phyloP scores from a whole-genome alignment of 2,329 filamentous ascomycete species.

The Hypoxylon sp. region DNA sequence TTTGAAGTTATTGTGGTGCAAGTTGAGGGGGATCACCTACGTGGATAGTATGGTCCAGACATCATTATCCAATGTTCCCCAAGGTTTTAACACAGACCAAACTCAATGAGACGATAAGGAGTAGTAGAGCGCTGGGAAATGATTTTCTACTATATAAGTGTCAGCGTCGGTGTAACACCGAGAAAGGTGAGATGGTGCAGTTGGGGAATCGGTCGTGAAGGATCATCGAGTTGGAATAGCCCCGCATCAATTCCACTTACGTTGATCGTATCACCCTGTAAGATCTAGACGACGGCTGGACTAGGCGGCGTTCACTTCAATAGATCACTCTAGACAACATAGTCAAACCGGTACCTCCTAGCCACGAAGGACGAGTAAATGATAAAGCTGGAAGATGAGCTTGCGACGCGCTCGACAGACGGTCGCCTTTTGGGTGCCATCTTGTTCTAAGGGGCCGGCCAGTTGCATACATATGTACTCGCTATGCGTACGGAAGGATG shows the following conservation, averaged over 20 bases:
- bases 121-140: neutral
- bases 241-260: slow-evolving; percentile 36
- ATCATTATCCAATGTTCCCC: slow-evolving; percentile 56
- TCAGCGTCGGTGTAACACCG: slow-evolving; percentile 14
- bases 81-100: too few relatives aligned
- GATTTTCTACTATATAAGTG: slow-evolving; percentile 8
- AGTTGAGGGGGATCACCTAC: slow-evolving; percentile 54
- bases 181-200: slow-evolving; percentile 9
- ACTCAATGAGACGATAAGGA: too few relatives aligned
- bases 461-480: slow-evolving; percentile 19
- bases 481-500: slow-evolving; percentile 22
- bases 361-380: slow-evolving; percentile 3
- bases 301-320: too few relatives aligned
- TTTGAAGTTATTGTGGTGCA: slow-evolving; percentile 21
- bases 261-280: slow-evolving; percentile 2
- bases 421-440: slow-evolving; percentile 39
- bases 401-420: slow-evolving; percentile 24
- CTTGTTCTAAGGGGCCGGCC: slow-evolving; percentile 21
- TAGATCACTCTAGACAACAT: neutral
- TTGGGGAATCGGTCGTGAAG: slow-evolving; percentile 26
- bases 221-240: slow-evolving; percentile 30
- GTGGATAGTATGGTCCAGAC: slow-evolving; percentile 64
- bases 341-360: neutral
- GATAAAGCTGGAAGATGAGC: slow-evolving; percentile 3
- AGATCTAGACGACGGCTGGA: slow-evolving; percentile 1